Percentiles rank a stretch among this genome's conserved stretches.
phyloP scores from a whole-genome alignment of 805 yeast genomes.

The Pichia occidentalis region DNA sequence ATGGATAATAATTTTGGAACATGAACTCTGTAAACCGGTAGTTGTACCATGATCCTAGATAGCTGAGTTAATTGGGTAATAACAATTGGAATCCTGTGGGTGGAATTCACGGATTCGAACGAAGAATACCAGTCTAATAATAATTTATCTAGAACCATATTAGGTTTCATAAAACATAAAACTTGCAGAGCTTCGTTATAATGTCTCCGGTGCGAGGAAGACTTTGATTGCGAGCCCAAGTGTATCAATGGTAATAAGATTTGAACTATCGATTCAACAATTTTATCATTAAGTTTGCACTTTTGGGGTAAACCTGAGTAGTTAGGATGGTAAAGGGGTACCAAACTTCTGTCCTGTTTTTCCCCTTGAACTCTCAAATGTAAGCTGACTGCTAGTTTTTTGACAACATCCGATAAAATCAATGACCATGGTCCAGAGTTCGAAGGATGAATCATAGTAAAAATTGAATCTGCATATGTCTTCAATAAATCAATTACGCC shows the following conservation, averaged over 20 bases:
- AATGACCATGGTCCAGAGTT: conserved; percentile 86
- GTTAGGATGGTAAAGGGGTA: conserved; percentile 18
- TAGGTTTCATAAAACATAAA: conserved; percentile 59
- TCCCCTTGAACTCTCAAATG: conserved; percentile 54
- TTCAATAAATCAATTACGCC: conserved; percentile 49
- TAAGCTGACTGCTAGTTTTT: conserved; percentile 50
- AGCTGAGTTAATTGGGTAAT: conserved; percentile 59
- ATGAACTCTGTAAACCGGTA: conserved; percentile 68
- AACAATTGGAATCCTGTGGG: conserved; percentile 74
- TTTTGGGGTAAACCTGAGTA: conserved; percentile 22
- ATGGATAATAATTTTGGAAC: conserved; percentile 65
- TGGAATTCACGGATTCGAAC: conserved; percentile 56
- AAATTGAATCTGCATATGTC: conserved; percentile 58
- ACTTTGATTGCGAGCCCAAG: conserved; percentile 76
- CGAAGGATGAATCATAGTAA: conserved; percentile 87
- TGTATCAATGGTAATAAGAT: conserved; percentile 50
- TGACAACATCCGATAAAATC: conserved; percentile 58
- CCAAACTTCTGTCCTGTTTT: conserved; percentile 29
- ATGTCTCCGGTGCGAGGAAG: conserved; percentile 45
- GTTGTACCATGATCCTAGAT: conserved; percentile 57
- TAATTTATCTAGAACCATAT: conserved; percentile 43
- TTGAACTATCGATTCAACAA: conserved; percentile 21
- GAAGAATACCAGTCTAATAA: conserved; percentile 74
- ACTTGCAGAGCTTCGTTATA: conserved; percentile 54
- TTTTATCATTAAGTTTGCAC: conserved; percentile 21